Evolutionary conservation across 2,329 filamentous ascomycete genomes (phyloP).

Genomic region (Cordyceps sp.): DNA sequence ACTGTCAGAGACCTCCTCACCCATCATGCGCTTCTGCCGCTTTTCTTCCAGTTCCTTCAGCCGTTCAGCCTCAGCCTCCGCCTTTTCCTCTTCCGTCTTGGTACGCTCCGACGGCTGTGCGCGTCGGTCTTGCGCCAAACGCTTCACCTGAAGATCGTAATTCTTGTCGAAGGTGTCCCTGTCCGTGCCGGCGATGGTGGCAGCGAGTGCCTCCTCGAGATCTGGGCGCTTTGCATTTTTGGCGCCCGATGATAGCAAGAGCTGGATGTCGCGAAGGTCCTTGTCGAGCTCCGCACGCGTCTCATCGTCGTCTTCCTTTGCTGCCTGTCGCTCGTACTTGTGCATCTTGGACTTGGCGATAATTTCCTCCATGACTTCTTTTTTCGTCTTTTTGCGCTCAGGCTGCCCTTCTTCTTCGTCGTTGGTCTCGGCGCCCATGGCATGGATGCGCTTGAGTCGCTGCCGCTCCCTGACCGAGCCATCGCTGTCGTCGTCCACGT

Average conservation of each 20-base stretch:
- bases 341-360: conserved; percentile 93
- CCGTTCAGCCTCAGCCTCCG: conserved; percentile 58
- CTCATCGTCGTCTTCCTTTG: conserved; percentile 87
- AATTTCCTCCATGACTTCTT: conserved; percentile 94
- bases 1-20: conserved; percentile 53
- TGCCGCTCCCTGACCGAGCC: conserved; percentile 35
- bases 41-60: conserved; percentile 72
- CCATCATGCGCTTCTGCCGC: conserved; percentile 72
- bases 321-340: conserved; percentile 85
- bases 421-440: conserved; percentile 24
- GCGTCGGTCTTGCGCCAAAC: conserved; percentile 69
- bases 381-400: conserved; percentile 82
- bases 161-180: conserved; percentile 62
- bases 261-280: conserved; percentile 60
- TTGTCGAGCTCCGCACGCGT: conserved; percentile 71
- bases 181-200: conserved; percentile 34
- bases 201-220: conserved; percentile 7
- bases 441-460: conserved; percentile 38
- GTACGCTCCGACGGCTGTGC: conserved; percentile 75
- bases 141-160: conserved; percentile 71
- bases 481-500: conserved; percentile 40
- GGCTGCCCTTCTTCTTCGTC: conserved; percentile 41
- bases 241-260: conserved; percentile 41
- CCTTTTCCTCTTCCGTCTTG: conserved; percentile 79
- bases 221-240: conserved; percentile 19